Evolutionary conservation across 192 early-diverging fungal species (phyloP).

Genomic region (Nowakowskiella sp.): DNA sequence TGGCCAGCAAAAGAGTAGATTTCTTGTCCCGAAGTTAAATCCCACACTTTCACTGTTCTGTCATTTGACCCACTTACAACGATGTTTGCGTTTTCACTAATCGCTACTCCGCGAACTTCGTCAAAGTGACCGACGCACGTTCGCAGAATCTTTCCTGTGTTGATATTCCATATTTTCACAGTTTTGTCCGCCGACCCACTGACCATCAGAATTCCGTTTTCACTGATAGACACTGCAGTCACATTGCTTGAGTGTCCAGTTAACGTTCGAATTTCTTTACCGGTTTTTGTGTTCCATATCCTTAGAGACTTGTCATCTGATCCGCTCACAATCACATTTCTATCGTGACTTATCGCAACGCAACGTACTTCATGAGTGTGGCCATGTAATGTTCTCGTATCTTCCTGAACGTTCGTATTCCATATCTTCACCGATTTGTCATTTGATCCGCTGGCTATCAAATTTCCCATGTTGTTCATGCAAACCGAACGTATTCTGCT

Average conservation of each 20-base stretch:
- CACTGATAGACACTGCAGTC: conserved; percentile 20
- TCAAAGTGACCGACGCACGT: conserved; percentile 73
- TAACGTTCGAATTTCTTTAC: not conserved
- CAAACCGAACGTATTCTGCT: conserved; percentile 80
- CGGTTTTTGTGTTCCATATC: too few relatives aligned
- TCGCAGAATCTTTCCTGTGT: conserved; percentile 59
- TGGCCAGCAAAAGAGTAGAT: too few relatives aligned
- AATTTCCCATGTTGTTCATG: conserved; percentile 89
- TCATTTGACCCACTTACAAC: conserved; percentile 75
- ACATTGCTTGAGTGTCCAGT: not conserved
- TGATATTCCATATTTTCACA: conserved; percentile 84
- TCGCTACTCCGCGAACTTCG: conserved; percentile 74
- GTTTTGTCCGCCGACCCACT: conserved; percentile 75
- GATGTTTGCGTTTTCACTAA: conserved; percentile 69
- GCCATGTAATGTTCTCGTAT: too few relatives aligned
- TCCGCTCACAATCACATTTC: too few relatives aligned
- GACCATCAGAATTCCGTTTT: conserved; percentile 59
- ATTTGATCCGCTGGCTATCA: conserved; percentile 87
- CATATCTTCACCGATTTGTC: conserved; percentile 89
- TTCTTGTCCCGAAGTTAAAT: too few relatives aligned
- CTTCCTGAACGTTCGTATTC: conserved; percentile 50
- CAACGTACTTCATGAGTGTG: too few relatives aligned
- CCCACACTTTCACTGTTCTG: conserved; percentile 70
- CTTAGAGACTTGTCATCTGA: too few relatives aligned
- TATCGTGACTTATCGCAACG: too few relatives aligned